Percentiles rank a stretch among this genome's conserved stretches.
Conservation (phyloP, 371 early-diverging fungal species). For the Rhizopus microsporus region DNA sequence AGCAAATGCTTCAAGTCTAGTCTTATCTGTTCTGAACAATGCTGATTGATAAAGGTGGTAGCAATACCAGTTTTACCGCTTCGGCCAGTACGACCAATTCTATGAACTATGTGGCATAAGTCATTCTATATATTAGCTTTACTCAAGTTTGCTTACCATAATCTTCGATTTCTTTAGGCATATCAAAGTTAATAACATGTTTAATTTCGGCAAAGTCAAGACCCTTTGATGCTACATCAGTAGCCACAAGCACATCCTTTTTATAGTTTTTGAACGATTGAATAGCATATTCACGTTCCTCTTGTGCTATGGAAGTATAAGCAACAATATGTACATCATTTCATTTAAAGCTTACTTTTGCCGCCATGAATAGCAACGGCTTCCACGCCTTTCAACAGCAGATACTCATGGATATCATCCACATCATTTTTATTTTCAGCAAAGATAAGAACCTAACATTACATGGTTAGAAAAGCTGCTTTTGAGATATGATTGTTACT, state of each 20-base stretch:
- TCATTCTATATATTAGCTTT: neutral
- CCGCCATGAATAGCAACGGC: constrained; percentile 95
- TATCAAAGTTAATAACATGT: constrained; percentile 94
- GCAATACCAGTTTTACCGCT: constrained; percentile 96
- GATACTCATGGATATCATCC: constrained; percentile 97
- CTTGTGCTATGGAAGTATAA: constrained; percentile 55
- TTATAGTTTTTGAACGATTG: constrained; percentile 77
- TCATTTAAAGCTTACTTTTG: constrained; percentile 66
- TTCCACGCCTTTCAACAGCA: constrained; percentile 92
- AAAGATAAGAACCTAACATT: constrained; percentile 85
- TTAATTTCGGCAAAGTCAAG: constrained; percentile 92
- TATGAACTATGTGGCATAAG: constrained; percentile 62
- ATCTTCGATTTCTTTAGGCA: constrained; percentile 97
- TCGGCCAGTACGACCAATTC: constrained; percentile 99
- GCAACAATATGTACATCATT: neutral
- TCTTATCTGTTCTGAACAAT: constrained; percentile 84
- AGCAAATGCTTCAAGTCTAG: constrained; percentile 92
- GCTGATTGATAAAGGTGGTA: constrained; percentile 93
- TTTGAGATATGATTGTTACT: constrained; percentile 10
- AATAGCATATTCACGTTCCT: constrained; percentile 83
- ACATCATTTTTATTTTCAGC: constrained; percentile 99
- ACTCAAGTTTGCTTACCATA: constrained; percentile 58
- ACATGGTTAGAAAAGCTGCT: neutral
- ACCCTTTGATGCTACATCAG: constrained; percentile 93
- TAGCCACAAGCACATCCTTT: constrained; percentile 89